These are phyloP conservation scores for Phialophora chinensis DNA, from an alignment of 2,329 filamentous ascomycete genomes.

Conservation along the genomic window DNA sequence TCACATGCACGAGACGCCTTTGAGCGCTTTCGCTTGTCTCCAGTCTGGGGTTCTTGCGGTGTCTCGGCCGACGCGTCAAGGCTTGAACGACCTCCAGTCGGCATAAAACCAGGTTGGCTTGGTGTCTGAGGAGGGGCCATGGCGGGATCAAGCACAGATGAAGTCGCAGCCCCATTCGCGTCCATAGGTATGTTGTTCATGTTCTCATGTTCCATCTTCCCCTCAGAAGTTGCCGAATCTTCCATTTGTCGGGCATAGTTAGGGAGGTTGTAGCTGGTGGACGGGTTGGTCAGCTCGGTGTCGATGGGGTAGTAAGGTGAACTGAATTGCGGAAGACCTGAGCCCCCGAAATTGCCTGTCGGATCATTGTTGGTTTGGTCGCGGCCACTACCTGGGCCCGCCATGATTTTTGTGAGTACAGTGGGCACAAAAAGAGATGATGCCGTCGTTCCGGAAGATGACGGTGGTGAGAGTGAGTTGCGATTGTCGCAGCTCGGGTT, in stretches of 20 bases:
- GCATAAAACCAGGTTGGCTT: slow-evolving; percentile 23
- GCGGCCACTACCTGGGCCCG: slow-evolving; percentile 23
- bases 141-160: slow-evolving; percentile 23
- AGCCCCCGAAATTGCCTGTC: slow-evolving; percentile 24
- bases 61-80: slow-evolving; percentile 30
- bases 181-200: slow-evolving; percentile 19
- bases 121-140: slow-evolving; percentile 35
- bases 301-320: slow-evolving; percentile 31
- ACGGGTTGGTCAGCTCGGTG: slow-evolving; percentile 30
- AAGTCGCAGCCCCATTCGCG: slow-evolving; percentile 22
- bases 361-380: slow-evolving; percentile 31
- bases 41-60: slow-evolving; percentile 39
- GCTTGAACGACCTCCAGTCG: slow-evolving; percentile 28
- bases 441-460: slow-evolving; percentile 34
- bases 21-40: slow-evolving; percentile 74
- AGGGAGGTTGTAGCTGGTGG: slow-evolving; percentile 27
- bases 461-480: slow-evolving; percentile 17
- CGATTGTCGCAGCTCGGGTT: slow-evolving; percentile 15
- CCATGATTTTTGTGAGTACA: slow-evolving; percentile 25
- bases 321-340: slow-evolving; percentile 28
- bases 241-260: slow-evolving; percentile 26
- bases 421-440: slow-evolving; percentile 13
- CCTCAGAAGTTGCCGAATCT: slow-evolving; percentile 18
- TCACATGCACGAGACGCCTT: slow-evolving; percentile 91
- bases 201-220: slow-evolving; percentile 14